These are phyloP conservation scores for Nepenthes mirabilis DNA, from an alignment of 148 eudicot species.

Conservation along the genomic window DNA sequence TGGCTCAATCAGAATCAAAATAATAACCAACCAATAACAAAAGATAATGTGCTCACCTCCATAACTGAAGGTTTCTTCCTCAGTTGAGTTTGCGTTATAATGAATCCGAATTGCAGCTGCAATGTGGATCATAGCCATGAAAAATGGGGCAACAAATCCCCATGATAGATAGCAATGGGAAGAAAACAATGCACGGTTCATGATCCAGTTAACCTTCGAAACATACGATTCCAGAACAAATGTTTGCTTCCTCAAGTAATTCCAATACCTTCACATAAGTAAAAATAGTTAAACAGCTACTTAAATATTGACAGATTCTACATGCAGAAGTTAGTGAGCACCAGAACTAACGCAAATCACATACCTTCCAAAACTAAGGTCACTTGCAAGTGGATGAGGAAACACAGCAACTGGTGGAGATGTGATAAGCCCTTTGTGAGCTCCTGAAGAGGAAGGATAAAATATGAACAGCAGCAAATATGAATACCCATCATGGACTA, in stretches of 20 bases:
- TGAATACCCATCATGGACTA: no score
- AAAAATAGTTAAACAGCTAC: slow-evolving; percentile 4
- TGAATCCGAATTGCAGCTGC: slow-evolving; percentile 50
- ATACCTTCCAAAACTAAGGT: slow-evolving; percentile 86
- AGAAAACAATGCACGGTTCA: slow-evolving; percentile 91
- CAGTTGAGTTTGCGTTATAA: slow-evolving; percentile 29
- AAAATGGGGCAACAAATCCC: slow-evolving; percentile 88
- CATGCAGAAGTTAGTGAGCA: slow-evolving; percentile 1
- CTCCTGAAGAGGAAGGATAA: slow-evolving; percentile 42
- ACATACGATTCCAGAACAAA: slow-evolving; percentile 92
- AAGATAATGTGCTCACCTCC: slow-evolving; percentile 43
- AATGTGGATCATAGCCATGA: slow-evolving; percentile 78
- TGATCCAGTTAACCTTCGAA: slow-evolving; percentile 69
- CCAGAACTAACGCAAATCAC: slow-evolving; percentile 1
- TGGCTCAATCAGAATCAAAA: not conserved
- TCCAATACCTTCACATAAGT: slow-evolving; percentile 68
- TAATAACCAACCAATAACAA: slow-evolving; percentile 4
- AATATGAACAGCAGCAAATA: no score
- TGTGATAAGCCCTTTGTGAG: slow-evolving; percentile 74
- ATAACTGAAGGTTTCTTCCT: slow-evolving; percentile 29
- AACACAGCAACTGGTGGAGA: slow-evolving; percentile 98
- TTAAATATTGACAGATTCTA: not conserved
- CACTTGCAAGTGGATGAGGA: slow-evolving; percentile 95
- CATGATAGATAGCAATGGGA: slow-evolving; percentile 89
- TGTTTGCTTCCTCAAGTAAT: slow-evolving; percentile 97